These are phyloP conservation scores for Conticribra guillardii DNA, from an alignment of 108 stramenopile genomes.

Conservation along the genomic window DNA sequence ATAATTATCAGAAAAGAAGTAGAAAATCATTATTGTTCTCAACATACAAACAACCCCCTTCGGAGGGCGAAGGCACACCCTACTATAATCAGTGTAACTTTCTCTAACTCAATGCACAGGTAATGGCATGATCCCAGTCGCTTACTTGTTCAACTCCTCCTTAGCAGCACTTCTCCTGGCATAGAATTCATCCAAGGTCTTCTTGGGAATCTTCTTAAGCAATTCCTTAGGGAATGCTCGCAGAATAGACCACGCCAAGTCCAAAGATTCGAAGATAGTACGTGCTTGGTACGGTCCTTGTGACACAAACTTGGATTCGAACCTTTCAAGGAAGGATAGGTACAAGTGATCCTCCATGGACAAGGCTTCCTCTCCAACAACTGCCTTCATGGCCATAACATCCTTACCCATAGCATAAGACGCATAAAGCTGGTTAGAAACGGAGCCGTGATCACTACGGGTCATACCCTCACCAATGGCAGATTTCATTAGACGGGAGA, in stretches of 20 bases:
- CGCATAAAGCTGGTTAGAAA: slow-evolving; percentile 99
- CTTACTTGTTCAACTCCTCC: slow-evolving; percentile 81
- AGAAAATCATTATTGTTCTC: too few relatives aligned
- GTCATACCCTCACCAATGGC: slow-evolving; percentile 99
- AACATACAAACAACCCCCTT: not conserved
- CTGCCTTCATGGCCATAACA: slow-evolving; percentile 99
- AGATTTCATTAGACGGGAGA: slow-evolving; percentile 99
- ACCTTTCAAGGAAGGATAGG: slow-evolving; percentile 98
- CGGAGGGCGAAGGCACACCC: not conserved
- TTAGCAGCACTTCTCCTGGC: slow-evolving; percentile 87
- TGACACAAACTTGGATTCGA: slow-evolving; percentile 97
- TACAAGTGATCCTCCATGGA: slow-evolving; percentile 99
- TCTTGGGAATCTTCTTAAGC: slow-evolving; percentile 99
- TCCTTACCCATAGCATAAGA: slow-evolving; percentile 99
- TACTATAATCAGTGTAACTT: too few relatives aligned
- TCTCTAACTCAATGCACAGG: too few relatives aligned
- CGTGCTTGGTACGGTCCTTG: slow-evolving; percentile 99
- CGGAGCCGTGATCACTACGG: slow-evolving; percentile 95
- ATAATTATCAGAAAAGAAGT: too few relatives aligned
- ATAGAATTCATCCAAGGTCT: slow-evolving; percentile 94
- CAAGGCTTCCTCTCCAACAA: slow-evolving; percentile 99
- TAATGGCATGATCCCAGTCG: too few relatives aligned
- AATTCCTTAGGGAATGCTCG: slow-evolving; percentile 98
- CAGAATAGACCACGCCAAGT: slow-evolving; percentile 98
- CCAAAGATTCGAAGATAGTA: slow-evolving; percentile 98